Evolutionary conservation across 768 basidiomycete species (phyloP), one percentile per base, ranked within the genome.

Genomic region (Tulasnella sp.): DNA sequence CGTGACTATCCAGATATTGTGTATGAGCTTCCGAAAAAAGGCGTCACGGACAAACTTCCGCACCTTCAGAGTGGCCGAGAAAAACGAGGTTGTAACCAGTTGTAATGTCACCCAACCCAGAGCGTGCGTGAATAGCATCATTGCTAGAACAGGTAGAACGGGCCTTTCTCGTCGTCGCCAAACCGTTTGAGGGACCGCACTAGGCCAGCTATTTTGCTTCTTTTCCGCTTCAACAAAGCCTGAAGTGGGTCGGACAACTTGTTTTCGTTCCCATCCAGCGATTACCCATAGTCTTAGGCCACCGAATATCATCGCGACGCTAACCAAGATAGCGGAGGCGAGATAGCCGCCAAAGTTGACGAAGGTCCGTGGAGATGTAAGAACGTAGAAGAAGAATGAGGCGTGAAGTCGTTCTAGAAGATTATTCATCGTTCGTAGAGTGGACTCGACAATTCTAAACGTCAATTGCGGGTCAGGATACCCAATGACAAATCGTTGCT

Each of bases 381-480:
- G 71, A 60, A 98, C 74, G 71, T 93, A 98, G 72, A 98, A 92
- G 74, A 98, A 97, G 70, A 94, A 93, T 0, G 94, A 98, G 1
- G 93, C 93, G 67, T 99, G 96, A 19, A 98, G 79, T 14, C 96
- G 82, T 66, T 99, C 96, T 17, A 97, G 76, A 5, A 98, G 77
- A 66, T 99, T 99, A 69, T 96, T 97, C 66, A 82, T 79, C 12
- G 92, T 87, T 58, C 93, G 79, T 31, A 96, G 75, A 12, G 86
- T 82, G 1, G 90, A 91, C 70, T 99, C 96, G 35, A 92, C 66
- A 42, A 84, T 76, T 41, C 91, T 93, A 59, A 19, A n/a, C 14
- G 32, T 29, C 14, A 37, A 48, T n/a, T 55, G 15, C 36, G 49
- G 9, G 36, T 36, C 17, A 35, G 27, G 35, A 49, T 25, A 50